Evolutionary conservation across 2,329 filamentous ascomycete species (phyloP), one percentile per base, ranked within the genome.

Genomic region (Cordyceps cateniannulata): DNA sequence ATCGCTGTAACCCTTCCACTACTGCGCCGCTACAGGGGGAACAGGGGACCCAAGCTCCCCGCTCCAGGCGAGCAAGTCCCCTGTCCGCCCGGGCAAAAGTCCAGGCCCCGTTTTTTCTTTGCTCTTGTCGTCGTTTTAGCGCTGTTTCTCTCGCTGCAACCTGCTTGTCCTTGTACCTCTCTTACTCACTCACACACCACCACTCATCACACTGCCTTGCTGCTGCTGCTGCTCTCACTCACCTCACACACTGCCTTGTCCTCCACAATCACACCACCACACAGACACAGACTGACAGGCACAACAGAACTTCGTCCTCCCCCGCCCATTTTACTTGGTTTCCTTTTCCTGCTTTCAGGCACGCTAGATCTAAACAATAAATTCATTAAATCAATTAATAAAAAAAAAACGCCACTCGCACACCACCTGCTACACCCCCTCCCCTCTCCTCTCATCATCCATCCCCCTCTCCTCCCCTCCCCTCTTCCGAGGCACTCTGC

Each of bases 401-500:
- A 18, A n/a, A 42, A 14, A 14, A 18, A 10, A 44, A 44, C 42
- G n/a, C 8, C 42, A 20, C 42, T n/a, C 42, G n/a, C 44, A 51
- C 47, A 44, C n/a, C 47, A 44, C 56, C n/a, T 22, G n/a, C 4
- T 22, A 14, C 53, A 47, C 53, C 53, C 42, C 53, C 10, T n/a
- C 27, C 27, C 53, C 25, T 38, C 42, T 47, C n/a, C 48, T 35
- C 25, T 6, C 48, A 27, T 20, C 27, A 18, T 24, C n/a, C 47
- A 16, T 29, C 16, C 5, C 47, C 18, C 25, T 20, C 48, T 51
- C 27, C 18, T 24, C 25, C 35, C 22, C 22, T 32, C 38, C 25
- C 47, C 47, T 45, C 47, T 59, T 59, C 56, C 47, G 56, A 59
- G 56, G 56, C 47, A 59, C 45, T 44, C 5, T 51, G 38, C 56